Evolutionary conservation across 2,329 filamentous ascomycete genomes (phyloP).

Genomic region (Trichoderma cornu-damae): DNA sequence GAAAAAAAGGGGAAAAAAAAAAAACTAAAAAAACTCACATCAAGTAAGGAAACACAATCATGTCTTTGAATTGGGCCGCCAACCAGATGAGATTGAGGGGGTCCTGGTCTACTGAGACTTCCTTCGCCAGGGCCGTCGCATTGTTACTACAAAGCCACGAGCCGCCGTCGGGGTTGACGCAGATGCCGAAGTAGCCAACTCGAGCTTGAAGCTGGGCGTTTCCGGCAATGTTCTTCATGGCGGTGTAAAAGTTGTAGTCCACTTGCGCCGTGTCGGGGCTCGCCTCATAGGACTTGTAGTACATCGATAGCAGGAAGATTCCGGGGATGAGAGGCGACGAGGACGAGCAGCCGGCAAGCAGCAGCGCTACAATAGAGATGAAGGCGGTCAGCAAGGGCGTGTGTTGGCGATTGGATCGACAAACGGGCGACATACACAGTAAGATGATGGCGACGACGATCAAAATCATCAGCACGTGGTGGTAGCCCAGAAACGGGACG

Average conservation of each 20-base stretch:
- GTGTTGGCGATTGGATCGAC: slow-evolving; percentile 1
- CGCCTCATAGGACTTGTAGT: slow-evolving; percentile 84
- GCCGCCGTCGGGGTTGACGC: slow-evolving; percentile 84
- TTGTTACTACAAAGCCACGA: slow-evolving; percentile 96
- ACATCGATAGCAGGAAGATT: slow-evolving; percentile 97
- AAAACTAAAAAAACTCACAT: too few relatives aligned
- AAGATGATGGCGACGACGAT: slow-evolving; percentile 92
- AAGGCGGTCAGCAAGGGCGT: slow-evolving; percentile 9
- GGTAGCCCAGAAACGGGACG: slow-evolving; percentile 65
- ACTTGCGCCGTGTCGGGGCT: slow-evolving; percentile 81
- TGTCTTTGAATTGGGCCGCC: slow-evolving; percentile 94
- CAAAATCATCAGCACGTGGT: slow-evolving; percentile 94
- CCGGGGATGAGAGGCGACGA: slow-evolving; percentile 90
- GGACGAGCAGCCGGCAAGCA: slow-evolving; percentile 93
- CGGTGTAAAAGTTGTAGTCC: slow-evolving; percentile 77
- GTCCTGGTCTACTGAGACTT: slow-evolving; percentile 86
- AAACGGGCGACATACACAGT: slow-evolving; percentile 65
- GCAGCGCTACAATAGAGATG: slow-evolving; percentile 62
- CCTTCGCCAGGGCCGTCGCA: slow-evolving; percentile 83
- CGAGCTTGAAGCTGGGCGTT: slow-evolving; percentile 78
- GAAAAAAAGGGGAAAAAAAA: too few relatives aligned
- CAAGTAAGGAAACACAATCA: slow-evolving; percentile 95
- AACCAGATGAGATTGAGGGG: slow-evolving; percentile 97
- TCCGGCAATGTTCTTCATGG: slow-evolving; percentile 86
- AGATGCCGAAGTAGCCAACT: slow-evolving; percentile 97